Percentiles rank a stretch among this genome's conserved stretches.
Evolutionary conservation across 139 green algal genomes (phyloP).

Genomic region (Astrephomene gubernaculifera): DNA sequence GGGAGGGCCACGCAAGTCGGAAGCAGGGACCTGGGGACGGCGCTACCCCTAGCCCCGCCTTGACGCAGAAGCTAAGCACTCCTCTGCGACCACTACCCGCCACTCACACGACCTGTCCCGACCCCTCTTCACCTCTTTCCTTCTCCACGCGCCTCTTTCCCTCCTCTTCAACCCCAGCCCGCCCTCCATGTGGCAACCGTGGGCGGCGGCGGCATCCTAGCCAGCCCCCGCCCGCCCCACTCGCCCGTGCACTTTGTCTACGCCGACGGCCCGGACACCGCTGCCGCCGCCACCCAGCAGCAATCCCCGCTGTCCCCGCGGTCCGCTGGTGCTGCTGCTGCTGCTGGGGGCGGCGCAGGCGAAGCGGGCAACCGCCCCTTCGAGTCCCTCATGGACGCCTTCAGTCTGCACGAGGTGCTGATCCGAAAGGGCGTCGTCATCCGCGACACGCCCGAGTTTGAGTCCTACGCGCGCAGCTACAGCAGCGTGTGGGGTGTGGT

Average conservation of each 20-base stretch:
- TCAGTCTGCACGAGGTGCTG: constrained; percentile 69
- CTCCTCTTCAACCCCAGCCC: constrained; percentile 1
- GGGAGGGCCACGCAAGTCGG: too few species aligned
- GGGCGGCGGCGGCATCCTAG: constrained; percentile 21
- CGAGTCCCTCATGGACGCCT: constrained; percentile 72
- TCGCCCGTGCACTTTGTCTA: neutral
- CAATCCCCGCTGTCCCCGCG: neutral
- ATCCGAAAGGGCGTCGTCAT: constrained; percentile 63
- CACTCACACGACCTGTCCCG: too few species aligned
- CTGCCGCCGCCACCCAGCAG: neutral
- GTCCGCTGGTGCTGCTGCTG: neutral
- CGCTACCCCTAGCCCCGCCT: too few species aligned
- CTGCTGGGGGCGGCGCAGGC: neutral
- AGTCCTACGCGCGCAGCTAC: constrained; percentile 63
- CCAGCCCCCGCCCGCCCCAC: neutral
- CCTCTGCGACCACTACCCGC: too few species aligned
- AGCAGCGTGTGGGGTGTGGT: constrained; percentile 59
- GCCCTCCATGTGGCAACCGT: constrained; percentile 1
- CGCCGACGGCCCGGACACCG: neutral
- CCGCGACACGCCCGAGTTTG: constrained; percentile 70
- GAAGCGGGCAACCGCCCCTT: constrained; percentile 44
- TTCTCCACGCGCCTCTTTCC: too few species aligned
- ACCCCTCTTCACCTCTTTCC: too few species aligned
- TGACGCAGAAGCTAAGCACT: too few species aligned
- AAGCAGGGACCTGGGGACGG: too few species aligned